These are phyloP conservation scores for Alternaria arbusti DNA, from an alignment of 2,329 filamentous ascomycete genomes.

Conservation along the genomic window DNA sequence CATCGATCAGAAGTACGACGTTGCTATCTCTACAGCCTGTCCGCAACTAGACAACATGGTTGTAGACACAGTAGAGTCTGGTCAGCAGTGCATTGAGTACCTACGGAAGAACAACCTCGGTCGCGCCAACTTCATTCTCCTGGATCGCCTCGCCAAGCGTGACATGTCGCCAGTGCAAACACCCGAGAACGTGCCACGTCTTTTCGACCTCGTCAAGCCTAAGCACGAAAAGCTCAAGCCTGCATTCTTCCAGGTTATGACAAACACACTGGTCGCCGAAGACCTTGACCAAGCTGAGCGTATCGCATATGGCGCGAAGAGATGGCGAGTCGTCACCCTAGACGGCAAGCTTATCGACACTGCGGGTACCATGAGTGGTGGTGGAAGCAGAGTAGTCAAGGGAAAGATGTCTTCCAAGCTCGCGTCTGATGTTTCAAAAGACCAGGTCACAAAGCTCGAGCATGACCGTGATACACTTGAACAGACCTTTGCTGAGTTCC, in stretches of 20 bases:
- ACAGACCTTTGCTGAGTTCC: constrained; percentile 80
- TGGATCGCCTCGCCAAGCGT: constrained; percentile 82
- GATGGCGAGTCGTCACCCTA: constrained; percentile 96
- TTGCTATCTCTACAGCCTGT: constrained; percentile 98
- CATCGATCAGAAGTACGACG: constrained; percentile 92
- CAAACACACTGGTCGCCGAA: constrained; percentile 91
- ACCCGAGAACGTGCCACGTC: constrained; percentile 86
- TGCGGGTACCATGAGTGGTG: constrained; percentile 98
- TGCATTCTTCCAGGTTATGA: constrained; percentile 93
- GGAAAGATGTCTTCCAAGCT: constrained; percentile 98
- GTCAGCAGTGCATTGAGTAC: constrained; percentile 98
- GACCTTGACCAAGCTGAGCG: constrained; percentile 96
- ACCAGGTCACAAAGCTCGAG: constrained; percentile 88
- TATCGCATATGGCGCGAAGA: constrained; percentile 89
- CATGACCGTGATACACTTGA: constrained; percentile 85
- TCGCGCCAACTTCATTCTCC: constrained; percentile 93
- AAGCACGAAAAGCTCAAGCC: constrained; percentile 87
- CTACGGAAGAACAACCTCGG: constrained; percentile 96
- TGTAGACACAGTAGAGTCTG: constrained; percentile 92
- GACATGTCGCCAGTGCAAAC: constrained; percentile 83
- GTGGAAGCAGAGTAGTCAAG: constrained; percentile 86
- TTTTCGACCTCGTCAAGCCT: constrained; percentile 90
- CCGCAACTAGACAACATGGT: constrained; percentile 93
- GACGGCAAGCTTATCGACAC: constrained; percentile 97
- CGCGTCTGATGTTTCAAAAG: constrained; percentile 82